A percentile compares a stretch with the other conserved stretches of the same genome.
Conservation (phyloP, 2,329 filamentous ascomycete genomes). For the Akanthomyces lecanii region DNA sequence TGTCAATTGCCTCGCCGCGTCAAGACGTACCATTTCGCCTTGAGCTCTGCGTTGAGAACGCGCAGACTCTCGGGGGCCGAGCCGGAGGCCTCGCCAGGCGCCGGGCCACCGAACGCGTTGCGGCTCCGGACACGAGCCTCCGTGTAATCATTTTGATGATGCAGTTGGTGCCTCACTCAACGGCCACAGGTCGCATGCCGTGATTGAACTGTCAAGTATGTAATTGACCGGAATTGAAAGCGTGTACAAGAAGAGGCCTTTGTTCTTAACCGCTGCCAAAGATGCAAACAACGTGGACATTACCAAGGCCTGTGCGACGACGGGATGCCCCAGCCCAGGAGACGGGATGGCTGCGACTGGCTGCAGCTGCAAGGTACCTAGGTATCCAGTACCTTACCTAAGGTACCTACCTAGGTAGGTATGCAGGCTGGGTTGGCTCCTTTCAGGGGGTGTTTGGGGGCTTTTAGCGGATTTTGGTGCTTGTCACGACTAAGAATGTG, state of each 20-base stretch:
- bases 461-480: no score
- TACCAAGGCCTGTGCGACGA: background rate
- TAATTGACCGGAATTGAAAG: background rate
- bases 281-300: background rate
- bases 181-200: background rate
- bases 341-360: background rate
- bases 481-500: no score
- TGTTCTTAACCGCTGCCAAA: background rate
- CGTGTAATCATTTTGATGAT: background rate
- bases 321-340: background rate
- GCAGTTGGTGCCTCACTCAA: background rate
- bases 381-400: no score
- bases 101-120: background rate
- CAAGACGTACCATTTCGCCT: slow-evolving; percentile 26
- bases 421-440: background rate
- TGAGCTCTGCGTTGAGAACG: slow-evolving; percentile 28
- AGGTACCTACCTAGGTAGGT: no score
- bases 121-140: background rate
- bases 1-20: no score
- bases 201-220: background rate
- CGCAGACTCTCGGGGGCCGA: background rate
- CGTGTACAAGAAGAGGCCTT: background rate
- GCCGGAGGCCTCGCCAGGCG: background rate
- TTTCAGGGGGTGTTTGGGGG: no score
- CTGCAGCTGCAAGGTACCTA: no score